A percentile compares a stretch with the other conserved stretches of the same genome.
Conservation (phyloP, 768 basidiomycete species). For the Galerina marginata region DNA sequence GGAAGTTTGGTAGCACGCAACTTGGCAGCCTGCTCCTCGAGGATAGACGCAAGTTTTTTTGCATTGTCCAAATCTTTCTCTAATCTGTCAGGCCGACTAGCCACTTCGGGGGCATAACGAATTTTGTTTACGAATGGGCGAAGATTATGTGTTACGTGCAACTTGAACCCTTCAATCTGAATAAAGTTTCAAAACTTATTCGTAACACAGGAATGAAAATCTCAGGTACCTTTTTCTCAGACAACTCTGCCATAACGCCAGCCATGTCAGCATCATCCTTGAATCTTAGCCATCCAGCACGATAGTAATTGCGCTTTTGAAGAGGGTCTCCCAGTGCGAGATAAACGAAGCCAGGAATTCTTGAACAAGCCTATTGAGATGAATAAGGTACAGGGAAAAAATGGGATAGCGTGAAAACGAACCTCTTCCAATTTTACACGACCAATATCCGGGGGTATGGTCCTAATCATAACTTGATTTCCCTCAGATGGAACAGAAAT, state of each 20-base stretch:
- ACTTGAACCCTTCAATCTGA: constrained; percentile 93
- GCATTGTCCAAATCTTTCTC: constrained; percentile 81
- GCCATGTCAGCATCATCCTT: constrained; percentile 84
- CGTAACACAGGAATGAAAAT: constrained; percentile 1
- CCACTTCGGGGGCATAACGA: constrained; percentile 82
- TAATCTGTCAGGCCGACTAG: constrained; percentile 80
- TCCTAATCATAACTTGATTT: constrained; percentile 93
- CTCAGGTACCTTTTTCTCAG: constrained; percentile 79
- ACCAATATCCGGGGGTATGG: constrained; percentile 92
- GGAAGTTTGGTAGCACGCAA: constrained; percentile 51
- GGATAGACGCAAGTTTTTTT: constrained; percentile 68
- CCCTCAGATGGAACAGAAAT: constrained; percentile 75
- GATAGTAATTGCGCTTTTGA: constrained; percentile 92
- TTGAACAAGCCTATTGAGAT: constrained; percentile 66
- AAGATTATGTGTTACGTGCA: constrained; percentile 85
- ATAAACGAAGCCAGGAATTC: constrained; percentile 83
- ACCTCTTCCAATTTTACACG: constrained; percentile 91
- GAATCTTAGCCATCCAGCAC: constrained; percentile 93
- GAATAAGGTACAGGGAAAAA: neutral
- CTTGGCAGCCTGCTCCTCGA: constrained; percentile 72
- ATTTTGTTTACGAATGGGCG: constrained; percentile 80
- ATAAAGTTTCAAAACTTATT: constrained; percentile 1
- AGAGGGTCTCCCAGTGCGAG: constrained; percentile 91
- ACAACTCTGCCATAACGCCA: constrained; percentile 69
- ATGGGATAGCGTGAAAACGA: constrained; percentile 16